Evolutionary conservation across 176 grass and related monocot genomes (phyloP), one percentile per base, ranked within the genome.

Genomic region (Eragrostis curvula): DNA sequence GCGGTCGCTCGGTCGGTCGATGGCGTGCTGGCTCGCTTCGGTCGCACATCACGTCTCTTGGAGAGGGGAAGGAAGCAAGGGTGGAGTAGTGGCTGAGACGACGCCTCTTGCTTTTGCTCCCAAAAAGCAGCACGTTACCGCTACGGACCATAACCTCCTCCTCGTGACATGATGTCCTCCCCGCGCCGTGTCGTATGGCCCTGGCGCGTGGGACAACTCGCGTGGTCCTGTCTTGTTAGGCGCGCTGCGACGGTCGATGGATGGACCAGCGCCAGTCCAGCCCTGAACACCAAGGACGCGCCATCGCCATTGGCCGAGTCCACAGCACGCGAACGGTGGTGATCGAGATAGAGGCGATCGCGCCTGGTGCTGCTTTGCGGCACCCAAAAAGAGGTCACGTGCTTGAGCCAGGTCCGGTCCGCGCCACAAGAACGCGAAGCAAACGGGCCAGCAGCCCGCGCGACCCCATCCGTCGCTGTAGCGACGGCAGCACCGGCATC

Each of bases 141-240:
- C 48, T 30, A 44, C 30, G 23, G 6, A 12, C 70, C 79, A 40
- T 63, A 53, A 36, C 85, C 52, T 52, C 85, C 43, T 52, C 76
- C 60, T 32, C 85, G 79, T 80, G 84, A 75, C 84, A 68, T 77
- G 82, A 71, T 51, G 44, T 49, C 9, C 65, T 47, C 50, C 32
- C 41, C 39, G 36, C 9, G 32, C 43, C 43, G 60, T 55, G 11
- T 42, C 28, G 43, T 45, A 45, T 32, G 9, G 58, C 46, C 71
- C 18, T 29, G 48, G 30, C 32, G n/a, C n/a, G n/a, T n/a, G 32
- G 32, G 32, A 36, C 56, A 58, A 56, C 55, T 12, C 57, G 5
- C 73, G 72, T 69, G 17, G 46, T 52, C 29, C 81, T 70, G 52
- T 27, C 57, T 39, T 16, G 73, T 78, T 78, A 61, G 81, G n/a